Evolutionary conservation across 2,329 filamentous ascomycete species (phyloP).

Genomic region (Bimuria novae-zelandiae): DNA sequence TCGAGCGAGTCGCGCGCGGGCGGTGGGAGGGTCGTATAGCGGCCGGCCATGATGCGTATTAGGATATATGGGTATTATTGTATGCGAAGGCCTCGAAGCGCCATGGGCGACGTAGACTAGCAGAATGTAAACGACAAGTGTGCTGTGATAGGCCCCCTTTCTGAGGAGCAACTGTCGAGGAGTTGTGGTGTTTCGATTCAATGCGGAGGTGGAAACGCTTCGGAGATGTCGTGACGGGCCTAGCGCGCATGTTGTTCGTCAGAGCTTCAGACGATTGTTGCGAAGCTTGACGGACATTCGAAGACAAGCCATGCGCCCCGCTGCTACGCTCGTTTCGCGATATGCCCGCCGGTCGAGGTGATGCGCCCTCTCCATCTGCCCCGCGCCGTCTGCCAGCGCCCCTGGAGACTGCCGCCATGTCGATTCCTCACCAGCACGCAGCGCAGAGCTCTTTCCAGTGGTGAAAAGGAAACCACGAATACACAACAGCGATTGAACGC

Average conservation of each 20-base stretch:
- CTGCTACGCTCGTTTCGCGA: slow-evolving; percentile 7
- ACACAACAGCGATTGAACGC: slow-evolving; percentile 13
- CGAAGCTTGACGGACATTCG: slow-evolving; percentile 12
- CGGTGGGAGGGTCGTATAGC: slow-evolving; percentile 42
- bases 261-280: slow-evolving; percentile 16
- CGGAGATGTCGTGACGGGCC: slow-evolving; percentile 25
- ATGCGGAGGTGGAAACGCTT: slow-evolving; percentile 22
- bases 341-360: slow-evolving; percentile 25
- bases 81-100: slow-evolving; percentile 15
- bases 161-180: slow-evolving; percentile 4
- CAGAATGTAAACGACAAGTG: neutral
- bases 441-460: neutral
- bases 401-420: slow-evolving; percentile 17
- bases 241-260: slow-evolving; percentile 26
- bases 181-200: slow-evolving; percentile 20
- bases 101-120: slow-evolving; percentile 28
- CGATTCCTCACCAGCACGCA: slow-evolving; percentile 13
- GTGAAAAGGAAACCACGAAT: neutral
- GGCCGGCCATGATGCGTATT: slow-evolving; percentile 41
- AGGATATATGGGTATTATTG: slow-evolving; percentile 8
- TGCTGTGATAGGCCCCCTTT: slow-evolving; percentile 11
- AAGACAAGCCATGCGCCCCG: slow-evolving; percentile 5
- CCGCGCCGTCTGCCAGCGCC: slow-evolving; percentile 29
- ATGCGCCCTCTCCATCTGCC: slow-evolving; percentile 37
- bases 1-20: slow-evolving; percentile 87